Evolutionary conservation across 805 yeast genomes (phyloP).

Genomic region (Ogataea wickerhamii): DNA sequence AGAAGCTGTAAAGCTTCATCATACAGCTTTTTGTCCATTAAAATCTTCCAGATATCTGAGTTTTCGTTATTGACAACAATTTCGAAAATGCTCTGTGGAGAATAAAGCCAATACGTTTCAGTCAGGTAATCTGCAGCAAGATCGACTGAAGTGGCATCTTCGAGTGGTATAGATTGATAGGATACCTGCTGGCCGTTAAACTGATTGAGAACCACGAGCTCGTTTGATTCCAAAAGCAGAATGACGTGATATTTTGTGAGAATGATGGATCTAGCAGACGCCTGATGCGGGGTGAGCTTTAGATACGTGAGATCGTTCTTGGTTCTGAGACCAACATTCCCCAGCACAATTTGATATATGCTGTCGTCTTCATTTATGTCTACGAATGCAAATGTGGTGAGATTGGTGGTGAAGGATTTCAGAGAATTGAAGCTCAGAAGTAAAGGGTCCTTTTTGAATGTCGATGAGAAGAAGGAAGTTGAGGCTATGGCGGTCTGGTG

Average conservation of each 20-base stretch:
- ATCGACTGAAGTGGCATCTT: slow-evolving; percentile 40
- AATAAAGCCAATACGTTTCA: slow-evolving; percentile 74
- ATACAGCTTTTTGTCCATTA: slow-evolving; percentile 50
- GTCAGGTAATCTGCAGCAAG: slow-evolving; percentile 45
- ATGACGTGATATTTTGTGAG: slow-evolving; percentile 55
- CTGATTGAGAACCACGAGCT: slow-evolving; percentile 45
- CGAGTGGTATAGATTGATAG: slow-evolving; percentile 29
- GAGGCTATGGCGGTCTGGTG: slow-evolving; percentile 9
- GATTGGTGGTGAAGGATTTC: slow-evolving; percentile 8
- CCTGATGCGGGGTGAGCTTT: slow-evolving; percentile 7
- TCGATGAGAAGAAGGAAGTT: slow-evolving; percentile 8
- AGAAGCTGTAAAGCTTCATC: slow-evolving; percentile 59
- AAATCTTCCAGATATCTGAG: slow-evolving; percentile 67
- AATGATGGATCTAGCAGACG: slow-evolving; percentile 32
- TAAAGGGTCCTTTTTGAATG: slow-evolving; percentile 23
- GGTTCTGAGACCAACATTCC: slow-evolving; percentile 18
- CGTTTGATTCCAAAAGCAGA: slow-evolving; percentile 39
- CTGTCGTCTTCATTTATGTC: slow-evolving; percentile 20
- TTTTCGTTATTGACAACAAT: slow-evolving; percentile 66
- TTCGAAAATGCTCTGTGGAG: slow-evolving; percentile 62
- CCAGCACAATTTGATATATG: slow-evolving; percentile 18
- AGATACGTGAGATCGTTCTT: slow-evolving; percentile 19
- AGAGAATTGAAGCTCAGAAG: slow-evolving; percentile 18
- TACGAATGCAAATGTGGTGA: slow-evolving; percentile 19
- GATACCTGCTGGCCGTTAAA: slow-evolving; percentile 46